Evolutionary conservation across 176 grass and related monocot species (phyloP), one percentile per base, ranked within the genome.

Genomic region (Eremochloa ophiuroides): DNA sequence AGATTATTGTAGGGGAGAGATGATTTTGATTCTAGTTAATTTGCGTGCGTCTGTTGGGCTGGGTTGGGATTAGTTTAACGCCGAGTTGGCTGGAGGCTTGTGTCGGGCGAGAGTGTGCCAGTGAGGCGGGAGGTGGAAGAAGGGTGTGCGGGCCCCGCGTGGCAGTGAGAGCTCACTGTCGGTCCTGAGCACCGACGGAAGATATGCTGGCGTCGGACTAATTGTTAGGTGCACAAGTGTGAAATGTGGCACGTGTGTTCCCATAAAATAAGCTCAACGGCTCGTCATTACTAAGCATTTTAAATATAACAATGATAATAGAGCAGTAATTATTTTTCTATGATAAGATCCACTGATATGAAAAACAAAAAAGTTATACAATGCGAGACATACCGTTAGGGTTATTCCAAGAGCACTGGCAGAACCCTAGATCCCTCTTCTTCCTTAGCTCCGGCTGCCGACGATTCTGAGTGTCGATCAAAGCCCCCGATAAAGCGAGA

Each of bases 111-210:
- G 62, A 37, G 62, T 26, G 77, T 38, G 62, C 77, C 77, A 68
- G 58, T 65, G 76, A 42, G 69, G 84, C 84, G 31, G 42, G 76
- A 86, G 84, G 84, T 72, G 47, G 84, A 80, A 72, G 76, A 86
- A 73, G 38, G 76, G 84, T 73, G 58, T 80, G 84, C 84, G 68
- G 76, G 68, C 0, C 76, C 66, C 77, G 71, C 27, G 0, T 56
- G 60, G n/a, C 77, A 80, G 84, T 10, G 46, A 66, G 44, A 1
- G 44, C 1, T 26, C 18, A 3, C 1, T 48, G 75, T 66, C 72
- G 71, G 62, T 55, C 44, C 10, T 6, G 25, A 47, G 31, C 76
- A 80, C 84, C 84, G 84, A 86, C 84, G 46, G 42, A 12, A 2
- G 28, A 25, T 53, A 34, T 37, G 77, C 44, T 66, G 62, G 62